Conservation (phyloP, 1,284 basidiomycete genomes). For the Pterula multifida region DNA sequence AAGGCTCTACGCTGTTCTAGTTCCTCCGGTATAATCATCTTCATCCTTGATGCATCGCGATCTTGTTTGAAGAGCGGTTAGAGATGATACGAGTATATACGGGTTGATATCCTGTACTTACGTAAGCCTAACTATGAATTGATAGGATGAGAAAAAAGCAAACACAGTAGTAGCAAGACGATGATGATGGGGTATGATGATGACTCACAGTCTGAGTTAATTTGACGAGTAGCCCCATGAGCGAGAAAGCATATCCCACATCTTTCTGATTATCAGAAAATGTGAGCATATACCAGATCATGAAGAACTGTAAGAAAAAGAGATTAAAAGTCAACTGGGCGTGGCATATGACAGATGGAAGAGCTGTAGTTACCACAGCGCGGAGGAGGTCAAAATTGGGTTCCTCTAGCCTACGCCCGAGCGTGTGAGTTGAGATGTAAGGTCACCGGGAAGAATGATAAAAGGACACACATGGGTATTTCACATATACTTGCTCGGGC, state of each 20-base stretch:
- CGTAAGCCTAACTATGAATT: conserved; percentile 49
- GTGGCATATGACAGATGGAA: background rate
- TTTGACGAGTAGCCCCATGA: conserved; percentile 51
- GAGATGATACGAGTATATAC: conserved; percentile 8
- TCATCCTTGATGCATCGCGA: conserved; percentile 57
- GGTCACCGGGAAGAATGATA: no score
- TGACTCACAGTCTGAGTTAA: conserved; percentile 45
- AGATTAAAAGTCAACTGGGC: background rate
- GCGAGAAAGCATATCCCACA: conserved; percentile 55
- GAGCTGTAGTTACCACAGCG: conserved; percentile 35
- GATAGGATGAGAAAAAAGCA: no score
- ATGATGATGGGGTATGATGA: conserved; percentile 2
- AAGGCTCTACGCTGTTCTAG: conserved; percentile 55
- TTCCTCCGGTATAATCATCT: conserved; percentile 50
- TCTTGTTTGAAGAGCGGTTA: conserved; percentile 27
- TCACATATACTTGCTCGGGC: conserved; percentile 58
- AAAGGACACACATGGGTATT: conserved; percentile 32
- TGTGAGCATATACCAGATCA: conserved; percentile 60
- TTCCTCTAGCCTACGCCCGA: conserved; percentile 31
- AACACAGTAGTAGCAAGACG: conserved; percentile 3
- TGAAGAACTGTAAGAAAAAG: conserved; percentile 39
- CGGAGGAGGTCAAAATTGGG: conserved; percentile 56
- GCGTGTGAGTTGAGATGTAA: background rate
- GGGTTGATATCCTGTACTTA: conserved; percentile 23
- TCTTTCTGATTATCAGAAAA: conserved; percentile 59